Evolutionary conservation across 2,329 filamentous ascomycete genomes (phyloP).

Genomic region (Hypoxylon sp.): DNA sequence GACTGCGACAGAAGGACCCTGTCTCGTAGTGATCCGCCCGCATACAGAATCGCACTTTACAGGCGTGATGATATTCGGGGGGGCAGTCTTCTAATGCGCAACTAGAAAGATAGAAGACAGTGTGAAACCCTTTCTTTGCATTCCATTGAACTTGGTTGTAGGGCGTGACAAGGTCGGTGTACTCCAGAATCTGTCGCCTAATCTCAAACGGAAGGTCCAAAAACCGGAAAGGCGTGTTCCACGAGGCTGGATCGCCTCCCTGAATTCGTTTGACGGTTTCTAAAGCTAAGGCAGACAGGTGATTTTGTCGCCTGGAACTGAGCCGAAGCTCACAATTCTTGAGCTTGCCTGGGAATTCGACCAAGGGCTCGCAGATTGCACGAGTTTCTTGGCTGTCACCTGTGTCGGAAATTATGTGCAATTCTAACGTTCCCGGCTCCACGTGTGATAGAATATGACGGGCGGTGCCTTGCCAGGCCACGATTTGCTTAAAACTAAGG

Average conservation of each 20-base stretch:
- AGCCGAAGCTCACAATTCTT: not conserved
- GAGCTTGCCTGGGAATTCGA: not conserved
- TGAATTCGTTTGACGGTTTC: not conserved
- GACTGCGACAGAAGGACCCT: constrained; percentile 12
- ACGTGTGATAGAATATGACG: not conserved
- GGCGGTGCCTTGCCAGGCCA: not conserved
- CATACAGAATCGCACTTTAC: not conserved
- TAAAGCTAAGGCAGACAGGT: not conserved
- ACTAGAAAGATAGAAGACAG: not conserved
- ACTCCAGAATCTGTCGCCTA: constrained; percentile 25
- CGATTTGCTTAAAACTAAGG: not conserved
- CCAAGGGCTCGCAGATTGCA: not conserved
- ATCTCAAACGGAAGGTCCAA: constrained; percentile 26
- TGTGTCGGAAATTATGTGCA: not conserved
- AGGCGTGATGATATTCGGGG: not conserved
- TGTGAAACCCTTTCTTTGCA: constrained; percentile 20
- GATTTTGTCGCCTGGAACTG: not conserved
- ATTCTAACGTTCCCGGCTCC: not conserved
- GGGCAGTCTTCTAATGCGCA: not conserved
- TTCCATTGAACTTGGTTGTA: constrained; percentile 23
- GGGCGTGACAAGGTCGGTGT: constrained; percentile 27
- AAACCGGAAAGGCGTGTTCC: constrained; percentile 1
- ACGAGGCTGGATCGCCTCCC: not conserved
- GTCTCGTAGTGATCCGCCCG: not conserved
- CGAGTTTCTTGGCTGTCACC: not conserved